Evolutionary conservation across 2,329 filamentous ascomycete species (phyloP).

Genomic region (Epichloe sylvatica): DNA sequence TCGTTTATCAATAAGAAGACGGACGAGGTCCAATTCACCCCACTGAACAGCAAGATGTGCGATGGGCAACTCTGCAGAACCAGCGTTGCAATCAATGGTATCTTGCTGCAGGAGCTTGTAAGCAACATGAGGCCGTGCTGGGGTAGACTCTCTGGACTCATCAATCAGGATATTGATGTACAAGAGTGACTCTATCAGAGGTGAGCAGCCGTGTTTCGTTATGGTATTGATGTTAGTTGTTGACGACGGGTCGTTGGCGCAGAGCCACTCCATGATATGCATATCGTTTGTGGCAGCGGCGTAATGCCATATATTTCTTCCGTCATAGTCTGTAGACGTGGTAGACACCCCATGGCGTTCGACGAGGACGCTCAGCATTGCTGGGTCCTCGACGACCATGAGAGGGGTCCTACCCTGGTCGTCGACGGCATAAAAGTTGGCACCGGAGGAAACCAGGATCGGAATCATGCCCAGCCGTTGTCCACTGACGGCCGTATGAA

Average conservation of each 20-base stretch:
- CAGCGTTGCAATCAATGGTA: constrained; percentile 1
- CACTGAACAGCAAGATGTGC: constrained; percentile 12
- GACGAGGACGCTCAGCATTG: constrained; percentile 15
- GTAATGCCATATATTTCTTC: constrained; percentile 25
- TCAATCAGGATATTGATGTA: constrained; percentile 2
- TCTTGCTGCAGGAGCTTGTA: constrained; percentile 9
- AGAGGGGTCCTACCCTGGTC: constrained; percentile 20
- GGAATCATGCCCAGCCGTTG: constrained; percentile 14
- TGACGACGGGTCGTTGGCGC: constrained; percentile 15
- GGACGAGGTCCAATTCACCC: constrained; percentile 13
- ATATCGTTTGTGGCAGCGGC: constrained; percentile 20
- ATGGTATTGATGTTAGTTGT: constrained; percentile 14
- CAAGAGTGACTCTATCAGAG: constrained; percentile 19
- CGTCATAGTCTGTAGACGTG: constrained; percentile 16
- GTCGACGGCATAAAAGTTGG: constrained; percentile 17
- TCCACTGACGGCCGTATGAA: constrained; percentile 19
- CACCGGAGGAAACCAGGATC: constrained; percentile 14
- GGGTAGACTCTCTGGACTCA: neutral
- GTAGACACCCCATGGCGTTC: constrained; percentile 14
- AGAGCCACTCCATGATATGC: constrained; percentile 17
- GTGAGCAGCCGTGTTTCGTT: constrained; percentile 14
- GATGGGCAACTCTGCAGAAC: constrained; percentile 6
- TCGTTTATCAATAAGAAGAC: constrained; percentile 10
- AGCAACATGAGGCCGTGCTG: constrained; percentile 6
- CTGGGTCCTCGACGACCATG: constrained; percentile 18